phyloP scores from a whole-genome alignment of 768 basidiomycete species.

The Rhizopogon salebrosus region DNA sequence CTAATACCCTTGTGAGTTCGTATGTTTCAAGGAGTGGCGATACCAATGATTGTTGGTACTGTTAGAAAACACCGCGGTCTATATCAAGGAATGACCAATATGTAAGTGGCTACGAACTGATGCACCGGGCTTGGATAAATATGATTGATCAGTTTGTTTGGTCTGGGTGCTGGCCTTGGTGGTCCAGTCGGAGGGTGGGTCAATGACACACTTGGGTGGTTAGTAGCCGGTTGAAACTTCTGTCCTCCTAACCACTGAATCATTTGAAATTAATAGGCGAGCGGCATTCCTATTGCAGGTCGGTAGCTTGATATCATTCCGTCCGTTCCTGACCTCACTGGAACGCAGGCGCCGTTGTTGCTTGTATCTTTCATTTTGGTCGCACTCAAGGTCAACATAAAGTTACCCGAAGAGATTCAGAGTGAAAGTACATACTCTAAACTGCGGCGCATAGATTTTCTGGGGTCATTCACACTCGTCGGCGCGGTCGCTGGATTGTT shows the following conservation, averaged over 20 bases:
- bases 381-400: constrained; percentile 71
- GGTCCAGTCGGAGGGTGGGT: constrained; percentile 83
- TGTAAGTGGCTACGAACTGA: constrained; percentile 42
- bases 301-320: constrained; percentile 13
- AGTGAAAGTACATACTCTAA: constrained; percentile 56
- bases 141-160: constrained; percentile 56
- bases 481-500: constrained; percentile 63
- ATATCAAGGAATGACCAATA: constrained; percentile 88
- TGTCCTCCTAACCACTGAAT: constrained; percentile 1
- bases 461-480: constrained; percentile 81
- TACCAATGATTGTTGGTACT: not conserved
- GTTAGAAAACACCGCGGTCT: constrained; percentile 77
- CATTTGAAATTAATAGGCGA: constrained; percentile 56
- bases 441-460: constrained; percentile 75
- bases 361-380: constrained; percentile 68
- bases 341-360: constrained; percentile 66
- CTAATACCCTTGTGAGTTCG: constrained; percentile 75
- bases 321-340: constrained; percentile 7
- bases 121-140: constrained; percentile 7
- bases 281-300: constrained; percentile 86
- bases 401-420: constrained; percentile 61
- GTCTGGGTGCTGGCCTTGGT: constrained; percentile 75
- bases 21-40: not conserved
- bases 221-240: constrained; percentile 21
- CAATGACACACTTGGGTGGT: constrained; percentile 85